phyloP scores from a whole-genome alignment of 2,329 filamentous ascomycete species.

The Tolypocladium guangdongense region DNA sequence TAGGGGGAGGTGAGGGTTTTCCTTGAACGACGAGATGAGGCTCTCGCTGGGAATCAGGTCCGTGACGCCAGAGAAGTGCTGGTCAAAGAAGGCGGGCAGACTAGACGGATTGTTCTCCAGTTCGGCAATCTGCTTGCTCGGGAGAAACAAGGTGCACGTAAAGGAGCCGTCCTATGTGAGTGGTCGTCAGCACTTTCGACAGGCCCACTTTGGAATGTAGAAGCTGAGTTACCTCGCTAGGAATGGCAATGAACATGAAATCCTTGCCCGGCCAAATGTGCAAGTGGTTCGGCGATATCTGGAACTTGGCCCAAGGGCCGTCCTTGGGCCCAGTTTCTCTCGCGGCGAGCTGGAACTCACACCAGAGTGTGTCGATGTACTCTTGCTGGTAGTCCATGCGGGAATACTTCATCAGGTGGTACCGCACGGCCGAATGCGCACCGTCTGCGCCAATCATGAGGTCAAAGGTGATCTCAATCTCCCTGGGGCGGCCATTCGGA shows the following conservation, averaged over 20 bases:
- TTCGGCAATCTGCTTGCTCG: slow-evolving; percentile 53
- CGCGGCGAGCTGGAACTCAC: slow-evolving; percentile 76
- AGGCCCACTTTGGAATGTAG: slow-evolving; percentile 9
- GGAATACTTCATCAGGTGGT: slow-evolving; percentile 91
- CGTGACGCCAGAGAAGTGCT: slow-evolving; percentile 79
- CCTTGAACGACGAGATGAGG: slow-evolving; percentile 62
- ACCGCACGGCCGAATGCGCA: slow-evolving; percentile 82
- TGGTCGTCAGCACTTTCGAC: slow-evolving; percentile 5
- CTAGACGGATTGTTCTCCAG: slow-evolving; percentile 53
- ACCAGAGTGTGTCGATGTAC: slow-evolving; percentile 96
- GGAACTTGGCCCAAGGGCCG: slow-evolving; percentile 42
- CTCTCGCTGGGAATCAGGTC: slow-evolving; percentile 55
- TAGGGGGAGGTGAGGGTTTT: slow-evolving; percentile 82
- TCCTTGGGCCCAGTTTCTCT: slow-evolving; percentile 15
- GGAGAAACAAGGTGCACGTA: slow-evolving; percentile 88
- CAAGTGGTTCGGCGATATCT: slow-evolving; percentile 82
- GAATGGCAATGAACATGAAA: slow-evolving; percentile 98
- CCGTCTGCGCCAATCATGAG: slow-evolving; percentile 91
- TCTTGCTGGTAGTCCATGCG: slow-evolving; percentile 86
- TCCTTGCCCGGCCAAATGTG: slow-evolving; percentile 94
- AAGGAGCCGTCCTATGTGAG: slow-evolving; percentile 67
- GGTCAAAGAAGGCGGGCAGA: slow-evolving; percentile 65
- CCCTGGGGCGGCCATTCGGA: slow-evolving; percentile 38
- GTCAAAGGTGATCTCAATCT: slow-evolving; percentile 81
- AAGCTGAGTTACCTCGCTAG: slow-evolving; percentile 42